Percentiles rank a stretch among this genome's conserved stretches.
These are phyloP conservation scores for Podospora didyma DNA, from an alignment of 495 filamentous ascomycete species.

Conservation along the genomic window DNA sequence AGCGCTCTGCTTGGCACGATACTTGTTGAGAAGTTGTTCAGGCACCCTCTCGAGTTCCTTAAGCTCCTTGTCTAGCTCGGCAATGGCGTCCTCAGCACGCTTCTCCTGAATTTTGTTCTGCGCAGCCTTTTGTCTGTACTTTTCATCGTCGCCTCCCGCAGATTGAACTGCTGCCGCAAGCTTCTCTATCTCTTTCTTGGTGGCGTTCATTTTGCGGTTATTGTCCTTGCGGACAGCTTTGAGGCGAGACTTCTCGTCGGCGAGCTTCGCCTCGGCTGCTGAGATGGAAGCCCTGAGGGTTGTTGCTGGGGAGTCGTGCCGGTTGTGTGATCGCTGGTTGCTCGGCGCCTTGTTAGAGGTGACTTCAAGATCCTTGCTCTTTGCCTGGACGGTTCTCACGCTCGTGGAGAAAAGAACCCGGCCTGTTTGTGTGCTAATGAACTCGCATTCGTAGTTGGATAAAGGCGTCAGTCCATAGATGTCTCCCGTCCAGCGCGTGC, in stretches of 20 bases:
- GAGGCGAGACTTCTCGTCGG: conserved; percentile 69
- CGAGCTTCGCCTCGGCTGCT: conserved; percentile 71
- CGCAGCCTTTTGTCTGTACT: conserved; percentile 71
- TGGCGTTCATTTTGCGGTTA: conserved; percentile 60
- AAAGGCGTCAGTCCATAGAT: conserved; percentile 84
- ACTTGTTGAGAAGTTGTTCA: conserved; percentile 58
- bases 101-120: conserved; percentile 77
- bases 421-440: conserved; percentile 69
- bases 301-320: conserved; percentile 82
- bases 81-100: conserved; percentile 69
- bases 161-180: conserved; percentile 62
- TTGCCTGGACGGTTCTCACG: conserved; percentile 72
- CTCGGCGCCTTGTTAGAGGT: conserved; percentile 33
- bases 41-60: conserved; percentile 65
- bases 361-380: conserved; percentile 57
- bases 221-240: conserved; percentile 78
- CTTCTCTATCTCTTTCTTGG: conserved; percentile 79
- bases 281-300: conserved; percentile 85
- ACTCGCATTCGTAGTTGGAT: conserved; percentile 82
- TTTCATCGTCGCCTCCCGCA: conserved; percentile 76
- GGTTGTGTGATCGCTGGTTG: conserved; percentile 54
- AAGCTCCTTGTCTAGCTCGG: conserved; percentile 57
- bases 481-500: conserved; percentile 68
- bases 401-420: conserved; percentile 71
- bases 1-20: conserved; percentile 53